Base-by-base conservation (phyloP, 495 filamentous ascomycete species). In the Penicillium antarcticum region DNA sequence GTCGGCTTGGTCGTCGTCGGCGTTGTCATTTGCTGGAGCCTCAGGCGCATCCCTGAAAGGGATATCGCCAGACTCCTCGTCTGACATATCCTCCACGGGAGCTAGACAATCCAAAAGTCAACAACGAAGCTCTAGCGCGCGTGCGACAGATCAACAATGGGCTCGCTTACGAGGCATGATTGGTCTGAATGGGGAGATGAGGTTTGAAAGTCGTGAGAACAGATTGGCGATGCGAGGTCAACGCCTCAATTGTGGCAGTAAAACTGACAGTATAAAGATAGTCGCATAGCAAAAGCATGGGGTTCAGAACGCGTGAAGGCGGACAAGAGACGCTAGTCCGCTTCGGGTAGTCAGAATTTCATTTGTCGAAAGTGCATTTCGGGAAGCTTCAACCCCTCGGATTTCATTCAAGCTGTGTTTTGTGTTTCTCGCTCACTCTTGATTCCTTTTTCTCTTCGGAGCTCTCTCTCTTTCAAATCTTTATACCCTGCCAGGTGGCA, bases 1-100 rank as follows among this genome's bases (percentile, higher is more conserved):
- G 1, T 60, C 68, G 5, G 67, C 56, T 1, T 69, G 70, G 8
- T 69, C 60, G 8, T 65, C 61, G 9, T 55, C 58, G 11, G 69
- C 61, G 2, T 63, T 62, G 2, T 61, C 55, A 0, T 63, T 67
- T 1, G 52, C 57, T 5, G 62, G 53, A 10, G 56, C 36, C 14
- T 70, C 66, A 1, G 65, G 58, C 14, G 60, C 60, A 35, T 67
- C 65, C 12, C 70, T 65, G 23, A 66, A 72, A 19, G 71, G 67
- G 16, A 76, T 70, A 14, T 75, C 74, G 5, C 65, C 71, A 6
- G 73, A 74, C 49, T 80, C 78, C 16, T 71, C 71, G 40, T 79
- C 77, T 14, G 74, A 78, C 14, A 69, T 40, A 19, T 70, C 65
- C 23, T 73, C 66, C 19, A 76, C 49, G 40, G 70, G 67, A 42